phyloP scores from a whole-genome alignment of 2,329 filamentous ascomycete species.

The Colletotrichum kahawae region DNA sequence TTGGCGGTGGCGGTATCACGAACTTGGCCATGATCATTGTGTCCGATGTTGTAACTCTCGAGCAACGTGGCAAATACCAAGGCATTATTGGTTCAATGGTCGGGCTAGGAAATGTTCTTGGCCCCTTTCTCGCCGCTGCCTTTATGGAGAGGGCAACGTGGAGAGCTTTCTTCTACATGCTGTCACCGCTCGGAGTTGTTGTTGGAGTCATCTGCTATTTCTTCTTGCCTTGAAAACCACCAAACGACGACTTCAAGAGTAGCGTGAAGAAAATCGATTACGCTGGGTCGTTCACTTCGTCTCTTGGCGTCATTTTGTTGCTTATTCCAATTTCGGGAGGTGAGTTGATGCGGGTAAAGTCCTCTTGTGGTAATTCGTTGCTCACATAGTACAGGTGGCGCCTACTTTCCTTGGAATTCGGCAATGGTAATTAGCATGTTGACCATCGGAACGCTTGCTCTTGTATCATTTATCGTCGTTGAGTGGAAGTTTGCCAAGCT shows the following conservation, averaged over 20 bases:
- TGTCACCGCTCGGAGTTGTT: conserved; percentile 53
- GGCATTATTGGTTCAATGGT: conserved; percentile 45
- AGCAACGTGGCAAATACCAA: conserved; percentile 62
- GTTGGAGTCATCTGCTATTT: conserved; percentile 50
- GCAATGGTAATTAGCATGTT: conserved; percentile 29
- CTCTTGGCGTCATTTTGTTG: conserved; percentile 61
- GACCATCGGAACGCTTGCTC: conserved; percentile 23
- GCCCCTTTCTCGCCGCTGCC: conserved; percentile 48
- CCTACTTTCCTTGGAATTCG: conserved; percentile 31
- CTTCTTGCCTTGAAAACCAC: conserved; percentile 57
- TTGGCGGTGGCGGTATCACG: conserved; percentile 66
- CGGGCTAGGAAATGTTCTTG: conserved; percentile 45
- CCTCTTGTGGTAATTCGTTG: too few relatives aligned
- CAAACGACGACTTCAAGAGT: conserved; percentile 48
- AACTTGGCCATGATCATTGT: conserved; percentile 67
- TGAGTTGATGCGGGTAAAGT: not conserved
- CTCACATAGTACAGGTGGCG: conserved; percentile 22
- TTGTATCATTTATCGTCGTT: conserved; percentile 26
- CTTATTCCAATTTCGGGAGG: conserved; percentile 69
- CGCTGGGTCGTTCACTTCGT: conserved; percentile 58
- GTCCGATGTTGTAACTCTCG: conserved; percentile 62
- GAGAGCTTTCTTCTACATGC: conserved; percentile 49
- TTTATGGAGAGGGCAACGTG: conserved; percentile 43
- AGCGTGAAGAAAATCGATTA: conserved; percentile 64
- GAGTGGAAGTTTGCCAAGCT: conserved; percentile 31